These are phyloP conservation scores for Actinomortierella wolfii DNA, from an alignment of 371 early-diverging fungal species.

Conservation along the genomic window DNA sequence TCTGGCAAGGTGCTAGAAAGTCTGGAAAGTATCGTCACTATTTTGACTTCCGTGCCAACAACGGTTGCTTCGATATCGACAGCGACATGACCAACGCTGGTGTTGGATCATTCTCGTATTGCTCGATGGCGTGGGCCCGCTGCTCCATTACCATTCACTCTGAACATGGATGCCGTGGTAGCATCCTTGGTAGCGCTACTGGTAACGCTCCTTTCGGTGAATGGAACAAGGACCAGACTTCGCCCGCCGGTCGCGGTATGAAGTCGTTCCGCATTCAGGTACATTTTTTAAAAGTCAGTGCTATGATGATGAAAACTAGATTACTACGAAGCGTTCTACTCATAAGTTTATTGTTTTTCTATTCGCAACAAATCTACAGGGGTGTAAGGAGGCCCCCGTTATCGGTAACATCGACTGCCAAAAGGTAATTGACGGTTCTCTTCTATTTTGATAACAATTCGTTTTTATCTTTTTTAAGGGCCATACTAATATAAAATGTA, in stretches of 20 bases:
- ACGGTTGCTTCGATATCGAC: slow-evolving; percentile 11
- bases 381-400: slow-evolving; percentile 3
- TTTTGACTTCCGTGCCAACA: slow-evolving; percentile 1
- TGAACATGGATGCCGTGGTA: background rate
- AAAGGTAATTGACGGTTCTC: too few species aligned
- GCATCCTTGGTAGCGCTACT: slow-evolving; percentile 5
- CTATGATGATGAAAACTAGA: too few species aligned
- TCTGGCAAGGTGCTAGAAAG: background rate
- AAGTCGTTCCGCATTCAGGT: slow-evolving; percentile 7
- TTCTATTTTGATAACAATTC: too few species aligned
- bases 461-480: too few species aligned
- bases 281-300: too few species aligned
- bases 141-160: slow-evolving; percentile 9
- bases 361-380: too few species aligned
- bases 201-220: slow-evolving; percentile 5
- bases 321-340: too few species aligned
- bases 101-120: slow-evolving; percentile 8
- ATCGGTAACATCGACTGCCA: background rate
- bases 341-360: too few species aligned
- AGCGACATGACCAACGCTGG: slow-evolving; percentile 1
- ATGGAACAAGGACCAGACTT: slow-evolving; percentile 1
- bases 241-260: slow-evolving; percentile 8
- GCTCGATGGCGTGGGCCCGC: slow-evolving; percentile 6
- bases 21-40: slow-evolving; percentile 1
- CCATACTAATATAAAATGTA: too few species aligned